phyloP scores from a whole-genome alignment of 2,329 filamentous ascomycete genomes.

The Sporothrix variecibatus region DNA sequence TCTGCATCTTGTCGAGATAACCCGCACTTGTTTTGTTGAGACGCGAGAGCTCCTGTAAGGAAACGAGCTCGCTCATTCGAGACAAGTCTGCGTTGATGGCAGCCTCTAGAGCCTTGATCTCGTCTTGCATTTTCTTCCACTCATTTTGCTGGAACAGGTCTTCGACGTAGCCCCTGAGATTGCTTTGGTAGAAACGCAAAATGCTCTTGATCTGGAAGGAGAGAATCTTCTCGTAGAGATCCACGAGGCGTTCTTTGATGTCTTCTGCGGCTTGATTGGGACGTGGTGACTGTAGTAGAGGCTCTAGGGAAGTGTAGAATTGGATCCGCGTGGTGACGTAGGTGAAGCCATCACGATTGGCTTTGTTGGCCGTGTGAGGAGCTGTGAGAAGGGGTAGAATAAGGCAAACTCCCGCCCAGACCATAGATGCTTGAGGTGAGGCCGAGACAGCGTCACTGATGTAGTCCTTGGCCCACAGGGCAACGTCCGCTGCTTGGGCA shows the following conservation, averaged over 20 bases:
- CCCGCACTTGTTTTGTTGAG: constrained; percentile 16
- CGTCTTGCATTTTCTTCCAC: constrained; percentile 32
- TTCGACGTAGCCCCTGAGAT: constrained; percentile 20
- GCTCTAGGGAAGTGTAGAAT: constrained; percentile 40
- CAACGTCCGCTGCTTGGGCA: constrained; percentile 29
- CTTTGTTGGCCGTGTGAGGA: constrained; percentile 35
- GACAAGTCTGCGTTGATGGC: constrained; percentile 17
- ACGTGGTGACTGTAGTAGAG: constrained; percentile 29
- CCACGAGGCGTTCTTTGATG: constrained; percentile 31
- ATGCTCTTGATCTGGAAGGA: constrained; percentile 41
- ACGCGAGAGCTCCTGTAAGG: constrained; percentile 20
- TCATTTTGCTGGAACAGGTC: constrained; percentile 30
- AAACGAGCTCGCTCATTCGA: constrained; percentile 17
- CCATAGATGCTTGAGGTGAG: constrained; percentile 38
- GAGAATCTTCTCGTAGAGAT: constrained; percentile 40
- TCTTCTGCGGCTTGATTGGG: constrained; percentile 26
- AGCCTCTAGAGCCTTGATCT: constrained; percentile 21
- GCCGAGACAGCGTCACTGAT: constrained; percentile 36
- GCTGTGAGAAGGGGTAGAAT: constrained; percentile 42
- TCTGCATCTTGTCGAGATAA: background rate
- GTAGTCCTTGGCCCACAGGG: constrained; percentile 33
- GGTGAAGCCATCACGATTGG: constrained; percentile 39
- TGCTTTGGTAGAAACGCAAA: constrained; percentile 37
- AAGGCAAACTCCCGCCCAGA: constrained; percentile 42
- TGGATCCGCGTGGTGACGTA: constrained; percentile 40